Percentiles rank a stretch among this genome's conserved stretches.
Conservation (phyloP, 148 eudicot species). For the Heliosperma pusillum region DNA sequence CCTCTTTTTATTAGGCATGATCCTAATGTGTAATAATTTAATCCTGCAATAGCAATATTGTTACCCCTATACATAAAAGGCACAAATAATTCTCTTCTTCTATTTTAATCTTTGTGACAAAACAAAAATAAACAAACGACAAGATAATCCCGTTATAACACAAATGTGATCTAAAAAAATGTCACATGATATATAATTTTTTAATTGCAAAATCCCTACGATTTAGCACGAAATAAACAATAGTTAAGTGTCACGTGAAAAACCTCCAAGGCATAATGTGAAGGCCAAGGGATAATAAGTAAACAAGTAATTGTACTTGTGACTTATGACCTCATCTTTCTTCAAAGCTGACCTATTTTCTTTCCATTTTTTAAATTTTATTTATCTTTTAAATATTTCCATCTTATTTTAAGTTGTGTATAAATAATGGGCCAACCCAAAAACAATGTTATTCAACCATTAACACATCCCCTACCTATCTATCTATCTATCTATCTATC, state of each 20-base stretch:
- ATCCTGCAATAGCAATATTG: no score
- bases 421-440: conserved; percentile 6
- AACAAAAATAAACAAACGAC: no score
- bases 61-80: no score
- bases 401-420: background rate
- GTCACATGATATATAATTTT: no score
- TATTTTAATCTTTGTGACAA: no score
- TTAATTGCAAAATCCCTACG: background rate
- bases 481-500: background rate
- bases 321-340: background rate
- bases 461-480: background rate
- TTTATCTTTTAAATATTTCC: background rate
- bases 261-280: background rate
- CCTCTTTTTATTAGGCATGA: no score
- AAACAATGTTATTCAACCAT: conserved; percentile 14
- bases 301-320: background rate
- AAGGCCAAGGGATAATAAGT: background rate
- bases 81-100: no score
- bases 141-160: no score
- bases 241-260: background rate
- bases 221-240: background rate
- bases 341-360: background rate
- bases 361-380: background rate
- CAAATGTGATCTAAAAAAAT: no score
- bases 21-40: no score